phyloP scores from a whole-genome alignment of 2,329 filamentous ascomycete species.

The Drechslera avenae region DNA sequence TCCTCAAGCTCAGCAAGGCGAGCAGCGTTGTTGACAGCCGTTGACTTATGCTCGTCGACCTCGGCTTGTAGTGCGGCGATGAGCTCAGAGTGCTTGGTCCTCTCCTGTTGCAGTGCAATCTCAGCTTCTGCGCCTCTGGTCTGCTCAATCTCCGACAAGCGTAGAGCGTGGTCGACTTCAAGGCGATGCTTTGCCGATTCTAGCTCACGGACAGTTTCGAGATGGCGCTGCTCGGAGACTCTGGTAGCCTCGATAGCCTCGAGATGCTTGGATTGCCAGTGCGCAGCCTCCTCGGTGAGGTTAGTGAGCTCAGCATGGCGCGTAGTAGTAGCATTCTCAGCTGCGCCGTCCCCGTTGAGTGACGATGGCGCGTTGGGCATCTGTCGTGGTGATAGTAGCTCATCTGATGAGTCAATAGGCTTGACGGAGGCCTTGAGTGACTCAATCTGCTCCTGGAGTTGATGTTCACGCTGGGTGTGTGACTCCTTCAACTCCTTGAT shows the following conservation, averaged over 20 bases:
- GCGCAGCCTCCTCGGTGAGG: conserved; percentile 72
- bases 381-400: conserved; percentile 25
- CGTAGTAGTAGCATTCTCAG: conserved; percentile 30
- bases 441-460: conserved; percentile 74
- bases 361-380: conserved; percentile 11
- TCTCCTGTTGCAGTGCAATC: conserved; percentile 49
- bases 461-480: conserved; percentile 74
- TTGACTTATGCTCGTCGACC: conserved; percentile 79
- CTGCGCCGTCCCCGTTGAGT: conserved; percentile 7
- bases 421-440: conserved; percentile 64
- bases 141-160: conserved; percentile 39
- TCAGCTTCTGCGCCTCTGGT: conserved; percentile 35
- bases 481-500: conserved; percentile 74
- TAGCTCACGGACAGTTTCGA: conserved; percentile 73
- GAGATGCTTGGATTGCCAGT: conserved; percentile 79
- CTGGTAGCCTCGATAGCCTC: conserved; percentile 72
- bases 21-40: conserved; percentile 69
- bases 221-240: conserved; percentile 73
- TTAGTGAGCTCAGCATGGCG: conserved; percentile 65
- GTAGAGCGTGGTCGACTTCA: conserved; percentile 41
- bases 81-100: conserved; percentile 56
- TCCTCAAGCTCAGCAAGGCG: conserved; percentile 77
- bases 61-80: conserved; percentile 68
- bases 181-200: conserved; percentile 62
- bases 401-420: conserved; percentile 18